phyloP scores from a whole-genome alignment of 1,284 basidiomycete species.

The Ceratobasidium sp. region DNA sequence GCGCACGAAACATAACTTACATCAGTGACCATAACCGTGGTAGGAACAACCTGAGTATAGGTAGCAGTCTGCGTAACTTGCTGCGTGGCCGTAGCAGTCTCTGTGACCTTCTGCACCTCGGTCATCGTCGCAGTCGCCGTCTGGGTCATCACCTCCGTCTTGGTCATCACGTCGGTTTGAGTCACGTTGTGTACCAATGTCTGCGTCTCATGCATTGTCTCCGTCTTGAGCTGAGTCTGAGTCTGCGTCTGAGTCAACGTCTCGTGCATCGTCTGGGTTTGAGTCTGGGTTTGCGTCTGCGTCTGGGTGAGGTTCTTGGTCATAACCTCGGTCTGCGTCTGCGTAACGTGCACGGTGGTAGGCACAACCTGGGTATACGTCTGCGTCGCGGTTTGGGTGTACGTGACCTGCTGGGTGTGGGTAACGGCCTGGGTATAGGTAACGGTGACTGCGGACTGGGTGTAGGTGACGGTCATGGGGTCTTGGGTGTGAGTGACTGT shows the following conservation, averaged over 20 bases:
- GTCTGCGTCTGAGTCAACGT: constrained; percentile 11
- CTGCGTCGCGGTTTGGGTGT: constrained; percentile 12
- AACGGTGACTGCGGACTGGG: constrained; percentile 2
- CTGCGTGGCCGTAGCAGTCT: no score
- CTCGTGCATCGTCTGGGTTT: constrained; percentile 38
- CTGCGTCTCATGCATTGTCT: constrained; percentile 14
- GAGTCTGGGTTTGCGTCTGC: no score
- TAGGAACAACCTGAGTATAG: constrained; percentile 33
- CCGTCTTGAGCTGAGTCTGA: constrained; percentile 39
- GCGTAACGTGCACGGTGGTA: constrained; percentile 21
- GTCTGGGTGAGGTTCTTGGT: constrained; percentile 20
- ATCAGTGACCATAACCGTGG: constrained; percentile 32
- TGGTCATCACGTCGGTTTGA: constrained; percentile 4
- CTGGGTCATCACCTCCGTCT: constrained; percentile 44
- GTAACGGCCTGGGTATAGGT: constrained; percentile 20
- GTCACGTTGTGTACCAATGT: constrained; percentile 29
- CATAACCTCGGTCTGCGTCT: constrained; percentile 1
- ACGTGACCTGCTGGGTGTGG: constrained; percentile 18
- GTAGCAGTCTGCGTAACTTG: no score
- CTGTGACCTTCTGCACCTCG: constrained; percentile 18
- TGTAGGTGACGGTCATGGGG: constrained; percentile 25
- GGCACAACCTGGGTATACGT: constrained; percentile 29
- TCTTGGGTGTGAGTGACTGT: constrained; percentile 32
- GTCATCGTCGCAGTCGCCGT: constrained; percentile 45
- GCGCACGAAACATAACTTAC: not conserved